phyloP scores from a whole-genome alignment of 1,284 basidiomycete genomes.

The Trichosporon faecale region DNA sequence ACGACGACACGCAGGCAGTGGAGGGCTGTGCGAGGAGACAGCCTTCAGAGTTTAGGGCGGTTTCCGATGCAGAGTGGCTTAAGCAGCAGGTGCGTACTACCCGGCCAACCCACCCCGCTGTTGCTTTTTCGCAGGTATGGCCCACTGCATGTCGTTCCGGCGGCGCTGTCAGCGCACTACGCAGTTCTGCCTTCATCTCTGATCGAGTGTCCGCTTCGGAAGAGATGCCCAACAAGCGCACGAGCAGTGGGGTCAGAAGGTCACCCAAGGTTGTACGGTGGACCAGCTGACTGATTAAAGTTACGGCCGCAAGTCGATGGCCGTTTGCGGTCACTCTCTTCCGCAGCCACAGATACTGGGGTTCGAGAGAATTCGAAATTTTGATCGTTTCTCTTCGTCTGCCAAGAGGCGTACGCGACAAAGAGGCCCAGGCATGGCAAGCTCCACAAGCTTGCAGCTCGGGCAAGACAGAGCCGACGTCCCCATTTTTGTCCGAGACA shows the following conservation, averaged over 20 bases:
- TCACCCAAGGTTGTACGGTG: not conserved
- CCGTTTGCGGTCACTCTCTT: not conserved
- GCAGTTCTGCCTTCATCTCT: not conserved
- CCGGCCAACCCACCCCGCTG: not conserved
- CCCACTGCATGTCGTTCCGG: not conserved
- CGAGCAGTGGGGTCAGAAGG: not conserved
- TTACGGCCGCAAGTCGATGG: not conserved
- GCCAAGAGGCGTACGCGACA: not conserved
- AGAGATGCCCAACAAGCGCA: not conserved
- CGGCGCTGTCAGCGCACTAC: not conserved
- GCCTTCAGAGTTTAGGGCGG: not conserved
- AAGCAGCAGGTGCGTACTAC: not conserved
- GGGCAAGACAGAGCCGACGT: not conserved
- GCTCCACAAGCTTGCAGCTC: not conserved
- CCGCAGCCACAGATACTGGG: not conserved
- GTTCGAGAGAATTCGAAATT: not conserved
- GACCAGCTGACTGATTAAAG: not conserved
- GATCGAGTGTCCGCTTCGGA: not conserved
- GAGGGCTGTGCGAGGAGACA: not conserved
- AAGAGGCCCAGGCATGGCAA: not conserved
- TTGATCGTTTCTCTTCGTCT: not conserved
- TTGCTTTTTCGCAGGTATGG: not conserved
- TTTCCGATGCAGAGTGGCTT: not conserved
- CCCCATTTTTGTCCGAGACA: not conserved
- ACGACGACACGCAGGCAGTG: not conserved